Conservation (phyloP, 176 grass and related monocot species). For the Pharus latifolius region DNA sequence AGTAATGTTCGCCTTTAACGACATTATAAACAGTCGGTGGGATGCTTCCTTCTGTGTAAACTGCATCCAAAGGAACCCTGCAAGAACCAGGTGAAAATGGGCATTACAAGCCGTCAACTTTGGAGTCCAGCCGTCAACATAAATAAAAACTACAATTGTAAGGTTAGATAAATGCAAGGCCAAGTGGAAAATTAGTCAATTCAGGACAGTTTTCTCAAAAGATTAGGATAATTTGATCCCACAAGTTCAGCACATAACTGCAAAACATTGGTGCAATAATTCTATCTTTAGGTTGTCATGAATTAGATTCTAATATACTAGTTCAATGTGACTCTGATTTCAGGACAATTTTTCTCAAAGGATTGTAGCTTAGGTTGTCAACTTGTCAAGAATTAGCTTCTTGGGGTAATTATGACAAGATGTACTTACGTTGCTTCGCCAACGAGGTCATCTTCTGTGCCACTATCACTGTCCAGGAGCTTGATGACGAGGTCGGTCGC, state of each 20-base stretch:
- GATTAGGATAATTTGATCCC: not conserved
- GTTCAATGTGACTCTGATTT: too few species aligned
- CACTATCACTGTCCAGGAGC: slow-evolving; percentile 58
- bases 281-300: too few species aligned
- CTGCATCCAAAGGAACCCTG: slow-evolving; percentile 49
- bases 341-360: too few species aligned
- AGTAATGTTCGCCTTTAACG: slow-evolving; percentile 74
- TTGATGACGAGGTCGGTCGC: slow-evolving; percentile 54
- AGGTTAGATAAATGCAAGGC: not conserved
- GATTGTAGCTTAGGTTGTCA: too few species aligned
- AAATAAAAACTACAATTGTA: not conserved
- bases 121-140: not conserved
- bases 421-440: slow-evolving; percentile 69
- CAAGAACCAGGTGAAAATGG: not conserved
- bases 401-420: not conserved
- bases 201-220: not conserved
- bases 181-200: not conserved
- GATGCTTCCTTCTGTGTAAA: slow-evolving; percentile 46
- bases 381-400: too few species aligned
- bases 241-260: too few species aligned
- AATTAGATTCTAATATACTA: not conserved
- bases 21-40: slow-evolving; percentile 56
- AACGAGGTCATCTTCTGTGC: slow-evolving; percentile 52
- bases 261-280: too few species aligned
- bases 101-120: not conserved